phyloP scores from a whole-genome alignment of 1,284 basidiomycete genomes.

The Stereum hirsutum region DNA sequence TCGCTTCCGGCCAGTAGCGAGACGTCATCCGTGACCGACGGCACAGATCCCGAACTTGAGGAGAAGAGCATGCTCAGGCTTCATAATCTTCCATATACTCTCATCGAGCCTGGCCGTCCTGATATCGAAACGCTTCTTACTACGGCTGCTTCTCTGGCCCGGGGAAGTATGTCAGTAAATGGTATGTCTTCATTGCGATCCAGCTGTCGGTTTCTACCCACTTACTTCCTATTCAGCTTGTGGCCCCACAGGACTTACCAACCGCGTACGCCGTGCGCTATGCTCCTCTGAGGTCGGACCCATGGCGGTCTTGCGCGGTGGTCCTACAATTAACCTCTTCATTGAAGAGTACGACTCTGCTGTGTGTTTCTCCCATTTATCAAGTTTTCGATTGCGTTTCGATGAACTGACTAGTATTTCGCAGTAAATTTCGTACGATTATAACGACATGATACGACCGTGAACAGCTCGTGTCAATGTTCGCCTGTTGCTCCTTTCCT shows the following conservation, averaged over 20 bases:
- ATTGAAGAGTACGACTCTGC: slow-evolving; percentile 39
- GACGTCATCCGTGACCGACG: slow-evolving; percentile 11
- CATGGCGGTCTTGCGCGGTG: slow-evolving; percentile 27
- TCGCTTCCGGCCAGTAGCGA: slow-evolving; percentile 8
- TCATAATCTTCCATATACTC: slow-evolving; percentile 12
- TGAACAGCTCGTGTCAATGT: too few relatives aligned
- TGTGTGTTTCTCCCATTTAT: slow-evolving; percentile 2
- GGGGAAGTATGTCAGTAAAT: slow-evolving; percentile 21
- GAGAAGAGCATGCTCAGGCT: slow-evolving; percentile 15
- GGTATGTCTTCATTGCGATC: too few relatives aligned
- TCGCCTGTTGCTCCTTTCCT: too few relatives aligned
- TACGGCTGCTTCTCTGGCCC: slow-evolving; percentile 15
- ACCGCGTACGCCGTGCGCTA: slow-evolving; percentile 28
- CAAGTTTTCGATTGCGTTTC: too few relatives aligned
- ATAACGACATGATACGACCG: too few relatives aligned
- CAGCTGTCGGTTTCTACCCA: slow-evolving; percentile 1
- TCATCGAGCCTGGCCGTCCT: slow-evolving; percentile 17
- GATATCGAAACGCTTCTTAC: slow-evolving; percentile 17
- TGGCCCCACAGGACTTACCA: slow-evolving; percentile 32
- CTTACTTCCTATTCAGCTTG: slow-evolving; percentile 28
- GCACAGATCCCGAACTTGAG: slow-evolving; percentile 4
- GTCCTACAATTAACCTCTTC: slow-evolving; percentile 32
- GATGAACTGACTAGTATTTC: too few relatives aligned
- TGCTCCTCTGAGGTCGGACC: slow-evolving; percentile 26
- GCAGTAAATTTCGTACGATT: too few relatives aligned